phyloP scores from a whole-genome alignment of 345 rosid species.

The Lepidium aucheri region DNA sequence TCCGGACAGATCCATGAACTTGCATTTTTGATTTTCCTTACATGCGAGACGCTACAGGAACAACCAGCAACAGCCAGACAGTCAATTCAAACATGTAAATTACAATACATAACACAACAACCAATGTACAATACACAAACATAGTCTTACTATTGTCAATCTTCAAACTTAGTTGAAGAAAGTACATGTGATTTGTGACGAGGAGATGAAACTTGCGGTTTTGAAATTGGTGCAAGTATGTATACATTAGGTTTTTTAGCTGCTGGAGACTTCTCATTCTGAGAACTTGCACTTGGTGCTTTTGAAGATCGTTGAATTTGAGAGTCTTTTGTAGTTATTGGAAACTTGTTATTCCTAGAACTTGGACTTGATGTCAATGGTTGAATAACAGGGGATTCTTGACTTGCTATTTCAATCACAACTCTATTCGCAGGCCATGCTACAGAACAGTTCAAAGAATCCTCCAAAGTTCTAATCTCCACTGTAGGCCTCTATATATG shows the following conservation, averaged over 20 bases:
- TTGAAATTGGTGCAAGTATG: background rate
- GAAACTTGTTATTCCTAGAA: too few species aligned
- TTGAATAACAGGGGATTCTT: background rate
- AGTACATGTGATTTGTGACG: background rate
- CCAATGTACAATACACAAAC: background rate
- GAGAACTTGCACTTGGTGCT: too few species aligned
- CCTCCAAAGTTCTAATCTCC: background rate
- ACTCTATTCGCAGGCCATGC: background rate
- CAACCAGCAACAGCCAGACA: background rate
- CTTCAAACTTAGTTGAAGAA: background rate
- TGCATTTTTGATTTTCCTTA: background rate
- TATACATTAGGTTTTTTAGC: background rate
- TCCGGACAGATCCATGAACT: background rate
- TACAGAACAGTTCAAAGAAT: background rate
- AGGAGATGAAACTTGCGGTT: background rate
- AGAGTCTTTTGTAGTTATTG: too few species aligned
- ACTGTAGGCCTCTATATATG: background rate
- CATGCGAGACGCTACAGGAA: background rate
- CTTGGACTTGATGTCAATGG: background rate
- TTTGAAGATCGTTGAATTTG: too few species aligned
- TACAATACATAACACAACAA: background rate
- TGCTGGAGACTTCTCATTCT: background rate
- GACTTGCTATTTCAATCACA: background rate
- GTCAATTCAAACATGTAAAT: background rate
- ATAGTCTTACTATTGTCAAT: too few species aligned